These are phyloP conservation scores for Barnettozyma hawaiiensis DNA, from an alignment of 1,139 yeast species.

Conservation along the genomic window DNA sequence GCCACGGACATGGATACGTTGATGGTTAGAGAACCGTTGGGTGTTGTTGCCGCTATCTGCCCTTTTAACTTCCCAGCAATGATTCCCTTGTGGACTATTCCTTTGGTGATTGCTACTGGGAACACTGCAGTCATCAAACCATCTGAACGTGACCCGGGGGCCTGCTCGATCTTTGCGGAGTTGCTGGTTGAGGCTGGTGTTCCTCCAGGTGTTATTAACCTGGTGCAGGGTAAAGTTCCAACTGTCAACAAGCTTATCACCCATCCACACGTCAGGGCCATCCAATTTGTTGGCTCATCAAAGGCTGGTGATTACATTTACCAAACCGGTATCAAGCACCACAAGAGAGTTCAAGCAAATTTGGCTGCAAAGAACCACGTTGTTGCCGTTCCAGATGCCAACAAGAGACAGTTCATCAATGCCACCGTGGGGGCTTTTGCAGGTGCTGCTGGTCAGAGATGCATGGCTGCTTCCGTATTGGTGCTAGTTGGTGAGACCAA, in stretches of 20 bases:
- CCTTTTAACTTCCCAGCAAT: constrained; percentile 74
- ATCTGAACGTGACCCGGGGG: constrained; percentile 70
- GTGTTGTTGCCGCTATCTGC: constrained; percentile 68
- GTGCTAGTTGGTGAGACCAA: constrained; percentile 70
- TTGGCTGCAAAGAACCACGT: constrained; percentile 78
- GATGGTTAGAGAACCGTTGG: constrained; percentile 60
- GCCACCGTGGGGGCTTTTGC: constrained; percentile 74
- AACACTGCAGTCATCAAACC: constrained; percentile 72
- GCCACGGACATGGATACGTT: constrained; percentile 74
- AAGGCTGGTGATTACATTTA: constrained; percentile 72
- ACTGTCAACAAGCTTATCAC: constrained; percentile 69
- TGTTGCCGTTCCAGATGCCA: constrained; percentile 68
- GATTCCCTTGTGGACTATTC: constrained; percentile 80
- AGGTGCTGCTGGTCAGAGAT: constrained; percentile 84
- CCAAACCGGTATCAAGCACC: constrained; percentile 60
- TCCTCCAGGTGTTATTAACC: constrained; percentile 67
- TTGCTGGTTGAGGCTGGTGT: constrained; percentile 66
- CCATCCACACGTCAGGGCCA: constrained; percentile 68
- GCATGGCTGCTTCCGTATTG: constrained; percentile 75
- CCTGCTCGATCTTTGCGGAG: constrained; percentile 69
- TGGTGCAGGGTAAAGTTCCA: constrained; percentile 70
- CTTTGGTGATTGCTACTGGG: constrained; percentile 67
- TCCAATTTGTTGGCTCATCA: constrained; percentile 75
- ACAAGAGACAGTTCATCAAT: constrained; percentile 58
- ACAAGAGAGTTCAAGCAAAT: constrained; percentile 75